phyloP scores from a whole-genome alignment of 805 yeast genomes.

The Candida insectalens region DNA sequence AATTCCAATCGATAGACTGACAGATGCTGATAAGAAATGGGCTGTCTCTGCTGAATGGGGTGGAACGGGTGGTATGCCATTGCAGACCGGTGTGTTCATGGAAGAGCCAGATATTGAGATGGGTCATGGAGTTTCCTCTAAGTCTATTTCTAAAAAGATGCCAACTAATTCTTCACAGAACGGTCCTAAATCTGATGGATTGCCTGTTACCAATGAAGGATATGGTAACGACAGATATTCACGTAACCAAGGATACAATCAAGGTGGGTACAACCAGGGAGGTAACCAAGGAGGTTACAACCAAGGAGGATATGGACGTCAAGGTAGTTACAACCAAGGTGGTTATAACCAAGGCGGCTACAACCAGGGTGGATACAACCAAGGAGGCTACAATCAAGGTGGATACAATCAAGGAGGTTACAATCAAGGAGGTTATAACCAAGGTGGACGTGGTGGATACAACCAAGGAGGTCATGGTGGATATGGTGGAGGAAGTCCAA shows the following conservation, averaged over 20 bases:
- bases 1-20: conserved; percentile 77
- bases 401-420: background rate
- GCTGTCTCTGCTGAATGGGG: conserved; percentile 89
- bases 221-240: background rate
- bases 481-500: conserved; percentile 5
- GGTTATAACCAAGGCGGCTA: background rate
- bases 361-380: conserved; percentile 5
- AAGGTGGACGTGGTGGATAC: conserved; percentile 8
- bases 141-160: conserved; percentile 85
- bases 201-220: conserved; percentile 6
- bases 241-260: background rate
- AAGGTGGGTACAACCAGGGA: conserved; percentile 1
- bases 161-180: conserved; percentile 81
- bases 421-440: background rate
- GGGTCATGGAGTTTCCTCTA: conserved; percentile 88
- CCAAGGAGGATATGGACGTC: background rate
- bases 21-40: conserved; percentile 94
- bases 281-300: conserved; percentile 1
- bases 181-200: conserved; percentile 67
- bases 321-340: background rate
- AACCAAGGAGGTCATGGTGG: conserved; percentile 5
- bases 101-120: conserved; percentile 98
- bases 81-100: conserved; percentile 69
- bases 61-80: conserved; percentile 84
- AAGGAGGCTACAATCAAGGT: background rate